phyloP scores from a whole-genome alignment of 257 asterid genomes.

The Solanum dulcamara region DNA sequence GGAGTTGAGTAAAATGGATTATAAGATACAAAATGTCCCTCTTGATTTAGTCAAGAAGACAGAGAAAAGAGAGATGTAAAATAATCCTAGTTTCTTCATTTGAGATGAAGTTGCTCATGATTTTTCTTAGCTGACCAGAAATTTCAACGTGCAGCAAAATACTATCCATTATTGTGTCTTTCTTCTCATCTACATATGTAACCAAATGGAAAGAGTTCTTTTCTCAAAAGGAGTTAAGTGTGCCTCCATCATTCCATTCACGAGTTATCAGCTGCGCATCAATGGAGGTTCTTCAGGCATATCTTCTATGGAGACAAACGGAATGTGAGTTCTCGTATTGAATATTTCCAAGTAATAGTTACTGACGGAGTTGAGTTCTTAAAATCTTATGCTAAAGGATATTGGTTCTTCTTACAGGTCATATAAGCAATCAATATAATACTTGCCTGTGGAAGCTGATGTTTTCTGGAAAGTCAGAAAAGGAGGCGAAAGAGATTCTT shows the following conservation, averaged over 20 bases:
- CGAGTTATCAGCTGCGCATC: slow-evolving; percentile 63
- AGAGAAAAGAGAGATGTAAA: background rate
- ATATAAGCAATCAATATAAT: slow-evolving; percentile 44
- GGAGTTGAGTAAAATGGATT: background rate
- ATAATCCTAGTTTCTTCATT: background rate
- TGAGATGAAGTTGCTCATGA: background rate
- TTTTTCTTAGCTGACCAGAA: slow-evolving; percentile 8
- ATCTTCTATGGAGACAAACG: slow-evolving; percentile 72
- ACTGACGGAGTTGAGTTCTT: background rate
- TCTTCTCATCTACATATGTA: slow-evolving; percentile 57
- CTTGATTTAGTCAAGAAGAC: background rate
- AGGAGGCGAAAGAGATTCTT: slow-evolving; percentile 47
- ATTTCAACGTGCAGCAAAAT: slow-evolving; percentile 63
- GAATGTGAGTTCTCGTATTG: slow-evolving; percentile 35
- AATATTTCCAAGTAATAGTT: background rate
- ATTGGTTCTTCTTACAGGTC: slow-evolving; percentile 41
- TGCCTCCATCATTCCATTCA: slow-evolving; percentile 61
- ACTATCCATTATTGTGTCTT: slow-evolving; percentile 59
- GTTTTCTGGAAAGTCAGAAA: slow-evolving; percentile 42
- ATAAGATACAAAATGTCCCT: background rate
- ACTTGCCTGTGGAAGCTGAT: slow-evolving; percentile 71
- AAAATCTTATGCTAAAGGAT: background rate
- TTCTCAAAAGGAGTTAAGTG: slow-evolving; percentile 35
- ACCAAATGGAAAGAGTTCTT: slow-evolving; percentile 61
- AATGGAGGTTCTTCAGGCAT: slow-evolving; percentile 76